Evolutionary conservation across 345 rosid genomes (phyloP), one percentile per base, ranked within the genome.

Genomic region (Melaleuca quinquenervia): DNA sequence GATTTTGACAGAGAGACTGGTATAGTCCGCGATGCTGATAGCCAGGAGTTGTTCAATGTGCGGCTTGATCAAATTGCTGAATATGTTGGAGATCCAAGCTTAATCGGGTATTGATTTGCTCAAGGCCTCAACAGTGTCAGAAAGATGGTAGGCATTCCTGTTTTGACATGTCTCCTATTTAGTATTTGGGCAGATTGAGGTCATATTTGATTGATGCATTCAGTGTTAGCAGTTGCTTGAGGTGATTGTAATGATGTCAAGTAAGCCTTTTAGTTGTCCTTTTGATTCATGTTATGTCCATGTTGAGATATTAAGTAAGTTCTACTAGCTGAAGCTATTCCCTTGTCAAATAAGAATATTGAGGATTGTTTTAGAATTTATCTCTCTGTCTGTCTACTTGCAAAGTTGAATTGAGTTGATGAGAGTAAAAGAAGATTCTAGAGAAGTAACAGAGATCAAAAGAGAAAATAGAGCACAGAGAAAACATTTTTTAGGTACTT

Each of bases 51-150:
- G 93, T 84, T 94, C 85, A 88, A 91, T 83, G 95, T 96, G 55
- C 91, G 88, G 78, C 98, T 97, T 6, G 98, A 95, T 27, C 98
- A 97, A 89, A 89, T 97, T 87, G 98, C 98, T 3, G 97, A 95
- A 94, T 97, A 92, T 75, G 82, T 89, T 32, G 98, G 95, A 51
- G 96, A 95, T 94, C 95, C 95, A 3, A 88, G 89, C 86, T 83
- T 89, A 70, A 82, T 92, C 52, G 91, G 92, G 49, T 91, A 93
- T 78, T 93, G 89, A 90, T 82, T 88, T 24, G 84, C 83, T 58
- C 36, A 83, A 32, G 60, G 56, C 50, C 21, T 1, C 78, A 70
- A 55, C 52, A 44, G 18, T 7, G 27, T 82, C 27, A 22, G 24
- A 55, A 83, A 50, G 26, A 44, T 49, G 74, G 52, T 55, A 86